Base-by-base conservation (phyloP, 768 basidiomycete species). In the Kwoniella shandongensis region DNA sequence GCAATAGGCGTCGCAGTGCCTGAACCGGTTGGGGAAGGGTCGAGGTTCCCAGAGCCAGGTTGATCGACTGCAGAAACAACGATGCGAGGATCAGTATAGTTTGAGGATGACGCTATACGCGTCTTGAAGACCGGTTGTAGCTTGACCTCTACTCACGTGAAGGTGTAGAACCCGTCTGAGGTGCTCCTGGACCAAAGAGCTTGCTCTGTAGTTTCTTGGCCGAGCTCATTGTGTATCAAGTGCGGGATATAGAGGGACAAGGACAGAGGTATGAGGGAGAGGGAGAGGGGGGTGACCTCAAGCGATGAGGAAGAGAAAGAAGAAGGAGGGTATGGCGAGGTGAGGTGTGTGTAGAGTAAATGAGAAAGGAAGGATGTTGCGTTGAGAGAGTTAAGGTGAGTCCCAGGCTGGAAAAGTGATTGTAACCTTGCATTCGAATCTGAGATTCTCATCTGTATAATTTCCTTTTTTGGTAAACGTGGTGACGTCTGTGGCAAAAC, bases 171-270 rank as follows among this genome's bases (percentile, higher is more conserved):
- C 32, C 32, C 6, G 32, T 32, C 13, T 41, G 76, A 57, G 29
- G 41, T 26, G 20, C 41, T 25, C 38, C 44, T 29, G 73, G 68
- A 30, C 80, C 80, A 73, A 89, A 89, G 42, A 89, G 80, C 77
- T 83, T 88, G 26, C 82, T 84, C 67, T 89, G 88, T 17, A 89
- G 81, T 69, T 83, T 85, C 74, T 83, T 87, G 35, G 80, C 74
- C 26, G 82, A 80, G 44, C 76, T 55, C 82, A 83, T 82, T 67
- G 56, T 58, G 39, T 44, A 25, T 40, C 23, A 20, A 47, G 27
- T 12, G 22, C 10, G 22, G 13, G 13, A 15, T 15, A 10, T 22
- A 11, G 18, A 39, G 27, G n/a, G 18, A 41, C 20, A 23, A 54
- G 41, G 22, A 25, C n/a, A 4, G 22, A 18, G 36, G 15, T 7